These are phyloP conservation scores for Monosporascus sp. DNA, from an alignment of 2,329 filamentous ascomycete species.

Conservation along the genomic window DNA sequence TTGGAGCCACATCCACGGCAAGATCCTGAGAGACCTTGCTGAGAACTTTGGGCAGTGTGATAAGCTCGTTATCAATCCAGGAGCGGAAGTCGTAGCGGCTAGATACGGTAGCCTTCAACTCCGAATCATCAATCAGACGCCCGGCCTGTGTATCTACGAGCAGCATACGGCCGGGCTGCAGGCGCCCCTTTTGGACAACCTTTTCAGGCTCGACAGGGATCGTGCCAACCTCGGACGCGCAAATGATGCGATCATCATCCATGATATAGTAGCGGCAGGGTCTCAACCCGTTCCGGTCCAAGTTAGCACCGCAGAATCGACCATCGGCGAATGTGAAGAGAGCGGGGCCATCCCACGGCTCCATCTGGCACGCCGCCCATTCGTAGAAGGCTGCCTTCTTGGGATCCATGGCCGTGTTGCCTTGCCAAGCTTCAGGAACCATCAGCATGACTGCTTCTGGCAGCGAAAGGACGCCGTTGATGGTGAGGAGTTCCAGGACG, in stretches of 20 bases:
- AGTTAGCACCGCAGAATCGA: slow-evolving; percentile 92
- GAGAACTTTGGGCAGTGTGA: slow-evolving; percentile 73
- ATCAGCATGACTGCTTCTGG: slow-evolving; percentile 98
- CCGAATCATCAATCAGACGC: slow-evolving; percentile 88
- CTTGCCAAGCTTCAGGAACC: slow-evolving; percentile 97
- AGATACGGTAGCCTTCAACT: slow-evolving; percentile 86
- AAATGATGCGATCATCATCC: slow-evolving; percentile 95
- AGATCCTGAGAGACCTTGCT: slow-evolving; percentile 54
- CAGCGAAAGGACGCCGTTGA: slow-evolving; percentile 91
- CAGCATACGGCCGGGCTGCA: slow-evolving; percentile 94
- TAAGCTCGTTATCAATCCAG: slow-evolving; percentile 82
- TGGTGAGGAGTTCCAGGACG: slow-evolving; percentile 85
- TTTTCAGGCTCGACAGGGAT: slow-evolving; percentile 86
- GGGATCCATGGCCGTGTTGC: slow-evolving; percentile 85
- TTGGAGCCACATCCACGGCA: slow-evolving; percentile 56
- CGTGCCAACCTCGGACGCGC: slow-evolving; percentile 92
- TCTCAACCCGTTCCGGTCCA: slow-evolving; percentile 90
- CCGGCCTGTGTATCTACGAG: slow-evolving; percentile 85
- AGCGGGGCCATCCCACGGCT: slow-evolving; percentile 95
- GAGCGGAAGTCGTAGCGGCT: slow-evolving; percentile 79
- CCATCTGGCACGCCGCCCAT: slow-evolving; percentile 98
- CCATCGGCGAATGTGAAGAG: slow-evolving; percentile 97
- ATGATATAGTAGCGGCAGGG: slow-evolving; percentile 97
- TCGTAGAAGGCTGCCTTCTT: slow-evolving; percentile 97
- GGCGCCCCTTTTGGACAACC: slow-evolving; percentile 85